Evolutionary conservation across 306 rosid species (phyloP), one percentile per base, ranked within the genome.

Genomic region (Prinsepia uniflora): DNA sequence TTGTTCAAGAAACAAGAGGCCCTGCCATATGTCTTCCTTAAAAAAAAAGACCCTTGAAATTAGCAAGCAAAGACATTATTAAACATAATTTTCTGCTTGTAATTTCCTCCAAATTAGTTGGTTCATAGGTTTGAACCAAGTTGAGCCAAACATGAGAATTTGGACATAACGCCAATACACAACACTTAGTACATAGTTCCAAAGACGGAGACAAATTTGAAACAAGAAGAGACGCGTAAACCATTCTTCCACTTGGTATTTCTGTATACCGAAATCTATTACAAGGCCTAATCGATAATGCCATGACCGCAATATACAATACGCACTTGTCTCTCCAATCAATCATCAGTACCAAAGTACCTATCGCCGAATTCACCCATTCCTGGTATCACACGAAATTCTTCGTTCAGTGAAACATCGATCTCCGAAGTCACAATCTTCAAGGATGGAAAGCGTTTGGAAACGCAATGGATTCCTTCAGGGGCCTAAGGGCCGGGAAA

Each of bases 351-450:
- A 18, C 98, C 98, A 22, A 93, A 93, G 78, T 93, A 93, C 49
- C 97, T 96, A 79, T 90, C 98, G 2, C 98, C 98, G 63, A 94
- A 94, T 80, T 94, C 97, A 2, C 97, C 98, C 85, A 94, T 6
- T 53, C 97, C 97, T 0, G 96, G 98, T 75, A 94, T 86, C 71
- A 94, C 98, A 40, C 95, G 98, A 36, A 73, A 90, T 75, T 86
- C 97, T 13, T 89, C 90, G 11, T 94, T 91, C 75, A 94, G 60
- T 5, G 87, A 83, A 62, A 60, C 91, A 73, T 94, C 98, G 57
- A 94, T 94, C 92, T 94, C 97, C 18, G 98, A 94, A 63, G 98
- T 90, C 45, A 94, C 98, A 20, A 94, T 94, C 82, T 94, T 90
- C 78, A 94, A 82, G 24, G 91, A 74, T 42, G 97, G 98, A 68